phyloP scores from a whole-genome alignment of 129 eudicot species.

The Lonicera japonica region DNA sequence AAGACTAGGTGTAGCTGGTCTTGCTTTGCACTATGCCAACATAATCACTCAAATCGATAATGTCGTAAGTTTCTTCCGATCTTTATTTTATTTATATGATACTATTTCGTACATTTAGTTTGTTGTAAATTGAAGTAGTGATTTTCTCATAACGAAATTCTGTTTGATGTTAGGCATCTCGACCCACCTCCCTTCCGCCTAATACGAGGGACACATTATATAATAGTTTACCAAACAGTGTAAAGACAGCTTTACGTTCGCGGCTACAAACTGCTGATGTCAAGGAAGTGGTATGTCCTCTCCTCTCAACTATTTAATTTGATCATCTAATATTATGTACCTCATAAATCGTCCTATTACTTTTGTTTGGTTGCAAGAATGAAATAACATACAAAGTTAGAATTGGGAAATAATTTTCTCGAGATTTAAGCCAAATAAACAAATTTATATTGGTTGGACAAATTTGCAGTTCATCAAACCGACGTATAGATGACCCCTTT shows the following conservation, averaged over 20 bases:
- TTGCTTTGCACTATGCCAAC: conserved; percentile 90
- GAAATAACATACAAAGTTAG: no score
- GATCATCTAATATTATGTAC: no score
- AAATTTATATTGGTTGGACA: no score
- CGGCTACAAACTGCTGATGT: conserved; percentile 41
- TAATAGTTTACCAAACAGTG: conserved; percentile 63
- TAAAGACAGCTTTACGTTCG: conserved; percentile 63
- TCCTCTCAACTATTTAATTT: no score
- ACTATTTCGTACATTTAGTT: not conserved
- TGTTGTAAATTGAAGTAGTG: not conserved
- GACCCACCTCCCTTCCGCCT: conserved; percentile 79
- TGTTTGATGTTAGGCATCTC: conserved; percentile 53
- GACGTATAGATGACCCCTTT: no score
- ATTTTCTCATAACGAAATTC: not conserved
- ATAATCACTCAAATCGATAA: conserved; percentile 78
- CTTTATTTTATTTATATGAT: conserved; percentile 1
- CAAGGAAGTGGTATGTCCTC: conserved; percentile 55
- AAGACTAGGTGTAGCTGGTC: conserved; percentile 84
- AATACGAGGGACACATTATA: conserved; percentile 73
- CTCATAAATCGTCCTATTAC: no score
- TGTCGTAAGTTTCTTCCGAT: conserved; percentile 52
- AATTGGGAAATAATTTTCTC: no score
- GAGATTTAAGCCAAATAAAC: no score
- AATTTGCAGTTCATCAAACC: no score
- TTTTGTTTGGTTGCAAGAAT: no score